Evolutionary conservation across 495 filamentous ascomycete genomes (phyloP).

Genomic region (Darksidea phi): DNA sequence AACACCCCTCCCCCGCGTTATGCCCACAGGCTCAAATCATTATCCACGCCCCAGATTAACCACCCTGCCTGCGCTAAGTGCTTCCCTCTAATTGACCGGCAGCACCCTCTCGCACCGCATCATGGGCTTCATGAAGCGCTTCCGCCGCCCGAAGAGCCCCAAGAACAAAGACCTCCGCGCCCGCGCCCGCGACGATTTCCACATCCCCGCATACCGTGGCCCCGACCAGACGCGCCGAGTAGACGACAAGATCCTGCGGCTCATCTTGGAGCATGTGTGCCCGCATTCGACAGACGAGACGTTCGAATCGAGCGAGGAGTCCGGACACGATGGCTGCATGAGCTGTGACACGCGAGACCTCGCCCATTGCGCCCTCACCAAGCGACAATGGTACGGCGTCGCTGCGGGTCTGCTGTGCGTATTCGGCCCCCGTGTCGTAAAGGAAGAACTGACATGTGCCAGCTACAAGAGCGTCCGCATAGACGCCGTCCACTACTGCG

Average conservation of each 20-base stretch:
- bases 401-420: slow-evolving; percentile 29
- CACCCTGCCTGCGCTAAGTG: slow-evolving; percentile 3
- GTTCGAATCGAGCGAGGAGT: slow-evolving; percentile 80
- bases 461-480: slow-evolving; percentile 91
- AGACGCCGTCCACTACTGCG: slow-evolving; percentile 92
- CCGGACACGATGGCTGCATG: slow-evolving; percentile 84
- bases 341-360: slow-evolving; percentile 93
- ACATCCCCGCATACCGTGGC: slow-evolving; percentile 38
- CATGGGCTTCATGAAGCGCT: slow-evolving; percentile 52
- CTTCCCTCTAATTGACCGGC: slow-evolving; percentile 12
- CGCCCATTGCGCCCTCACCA: slow-evolving; percentile 71
- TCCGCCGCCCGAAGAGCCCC: slow-evolving; percentile 46
- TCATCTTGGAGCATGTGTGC: slow-evolving; percentile 78
- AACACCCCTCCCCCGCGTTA: slow-evolving; percentile 1
- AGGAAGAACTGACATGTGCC: slow-evolving; percentile 18
- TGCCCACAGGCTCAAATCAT: background rate
- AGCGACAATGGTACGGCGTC: slow-evolving; percentile 64
- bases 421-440: no score
- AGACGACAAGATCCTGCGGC: slow-evolving; percentile 61
- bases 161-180: slow-evolving; percentile 21
- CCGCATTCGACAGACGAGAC: slow-evolving; percentile 75
- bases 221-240: slow-evolving; percentile 55
- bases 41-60: no score
- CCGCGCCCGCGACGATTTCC: slow-evolving; percentile 14
- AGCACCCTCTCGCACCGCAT: slow-evolving; percentile 28